Conservation (phyloP, 371 early-diverging fungal genomes). For the Mucor lusitanicus region DNA sequence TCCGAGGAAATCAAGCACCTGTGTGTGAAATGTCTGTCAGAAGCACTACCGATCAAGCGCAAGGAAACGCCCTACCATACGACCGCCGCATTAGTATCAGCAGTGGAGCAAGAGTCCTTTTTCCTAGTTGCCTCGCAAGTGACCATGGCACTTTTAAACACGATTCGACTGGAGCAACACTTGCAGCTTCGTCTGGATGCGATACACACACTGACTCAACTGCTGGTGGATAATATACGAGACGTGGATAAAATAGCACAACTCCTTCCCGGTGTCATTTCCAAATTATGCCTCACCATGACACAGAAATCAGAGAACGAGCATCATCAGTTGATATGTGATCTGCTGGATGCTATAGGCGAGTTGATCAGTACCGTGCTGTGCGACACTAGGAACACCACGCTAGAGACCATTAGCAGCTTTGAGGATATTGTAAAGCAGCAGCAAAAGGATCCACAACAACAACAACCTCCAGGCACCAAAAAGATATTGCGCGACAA, state of each 20-base stretch:
- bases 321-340: slow-evolving; percentile 47
- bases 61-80: slow-evolving; percentile 14
- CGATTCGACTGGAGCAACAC: slow-evolving; percentile 27
- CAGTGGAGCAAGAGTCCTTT: slow-evolving; percentile 8
- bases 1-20: slow-evolving; percentile 43
- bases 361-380: slow-evolving; percentile 39
- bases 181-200: slow-evolving; percentile 44
- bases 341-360: slow-evolving; percentile 37
- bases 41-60: slow-evolving; percentile 27
- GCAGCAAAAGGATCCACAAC: neutral
- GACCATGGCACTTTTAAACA: slow-evolving; percentile 36
- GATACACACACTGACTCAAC: slow-evolving; percentile 27
- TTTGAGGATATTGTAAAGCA: slow-evolving; percentile 28
- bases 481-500: neutral
- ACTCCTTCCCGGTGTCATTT: slow-evolving; percentile 48
- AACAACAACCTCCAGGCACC: neutral
- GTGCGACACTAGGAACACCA: slow-evolving; percentile 34
- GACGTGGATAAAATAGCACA: slow-evolving; percentile 37
- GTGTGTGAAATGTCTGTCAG: slow-evolving; percentile 37
- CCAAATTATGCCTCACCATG: slow-evolving; percentile 40
- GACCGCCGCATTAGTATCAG: slow-evolving; percentile 6
- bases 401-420: slow-evolving; percentile 10
- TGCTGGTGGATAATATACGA: slow-evolving; percentile 34
- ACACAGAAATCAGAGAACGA: slow-evolving; percentile 48
- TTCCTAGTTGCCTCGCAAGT: slow-evolving; percentile 31